Conservation (phyloP, 306 rosid species). For the Aeschynomene evenia region DNA sequence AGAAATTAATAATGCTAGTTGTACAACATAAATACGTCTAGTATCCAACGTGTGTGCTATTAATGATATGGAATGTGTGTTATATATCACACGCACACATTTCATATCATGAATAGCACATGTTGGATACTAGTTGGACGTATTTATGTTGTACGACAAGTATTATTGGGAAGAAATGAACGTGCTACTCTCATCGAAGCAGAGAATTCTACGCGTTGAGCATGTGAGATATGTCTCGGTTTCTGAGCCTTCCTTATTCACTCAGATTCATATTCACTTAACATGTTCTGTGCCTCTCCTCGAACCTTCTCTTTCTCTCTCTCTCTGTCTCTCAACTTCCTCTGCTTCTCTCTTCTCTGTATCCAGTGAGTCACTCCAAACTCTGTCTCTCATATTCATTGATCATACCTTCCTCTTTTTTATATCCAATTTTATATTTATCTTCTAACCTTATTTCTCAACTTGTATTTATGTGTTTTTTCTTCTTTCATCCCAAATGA, state of each 20-base stretch:
- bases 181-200: constrained; percentile 46
- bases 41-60: too few species aligned
- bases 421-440: constrained; percentile 8
- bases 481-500: neutral
- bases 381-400: neutral
- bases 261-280: constrained; percentile 13
- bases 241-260: constrained; percentile 41
- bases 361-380: constrained; percentile 45
- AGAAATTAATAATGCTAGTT: too few species aligned
- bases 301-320: constrained; percentile 46
- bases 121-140: too few species aligned
- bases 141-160: too few species aligned
- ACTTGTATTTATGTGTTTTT: neutral
- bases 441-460: constrained; percentile 20
- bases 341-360: constrained; percentile 48
- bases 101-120: too few species aligned
- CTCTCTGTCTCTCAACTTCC: too few species aligned
- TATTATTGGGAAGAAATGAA: too few species aligned
- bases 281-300: constrained; percentile 22
- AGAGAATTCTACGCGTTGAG: constrained; percentile 53
- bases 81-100: too few species aligned
- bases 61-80: too few species aligned
- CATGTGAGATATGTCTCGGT: constrained; percentile 88
- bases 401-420: neutral
- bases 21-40: too few species aligned